Conservation (phyloP, 768 basidiomycete species). For the Podaxis mareebaensis region DNA sequence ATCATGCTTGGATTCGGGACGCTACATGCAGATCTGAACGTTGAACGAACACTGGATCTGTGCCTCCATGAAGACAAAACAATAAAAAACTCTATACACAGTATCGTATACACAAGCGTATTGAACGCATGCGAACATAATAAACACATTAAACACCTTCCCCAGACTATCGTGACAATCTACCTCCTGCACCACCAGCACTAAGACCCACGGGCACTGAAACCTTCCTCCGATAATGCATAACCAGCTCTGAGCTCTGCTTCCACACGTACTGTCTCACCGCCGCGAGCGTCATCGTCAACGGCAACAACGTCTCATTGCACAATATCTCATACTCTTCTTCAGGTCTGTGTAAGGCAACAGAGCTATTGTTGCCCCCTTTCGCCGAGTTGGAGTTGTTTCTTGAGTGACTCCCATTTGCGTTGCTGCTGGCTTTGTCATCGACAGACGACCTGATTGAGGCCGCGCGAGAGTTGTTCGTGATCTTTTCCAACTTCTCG, state of each 20-base stretch:
- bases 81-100: too few species aligned
- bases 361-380: not conserved
- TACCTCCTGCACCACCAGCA: not conserved
- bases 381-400: not conserved
- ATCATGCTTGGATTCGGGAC: too few species aligned
- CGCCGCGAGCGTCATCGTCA: constrained; percentile 88
- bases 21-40: too few species aligned
- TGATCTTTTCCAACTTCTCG: constrained; percentile 75
- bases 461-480: constrained; percentile 30
- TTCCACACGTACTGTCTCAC: constrained; percentile 91
- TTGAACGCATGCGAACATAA: too few species aligned
- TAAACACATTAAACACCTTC: too few species aligned
- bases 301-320: constrained; percentile 78
- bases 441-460: constrained; percentile 41
- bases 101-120: too few species aligned
- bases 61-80: too few species aligned
- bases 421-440: constrained; percentile 22
- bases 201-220: not conserved
- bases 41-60: too few species aligned
- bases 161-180: not conserved
- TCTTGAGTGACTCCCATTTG: constrained; percentile 22
- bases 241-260: constrained; percentile 66
- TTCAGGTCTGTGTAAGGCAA: constrained; percentile 40
- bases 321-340: constrained; percentile 87
- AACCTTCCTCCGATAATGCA: constrained; percentile 68